Conservation (phyloP, 192 early-diverging fungal genomes). For the Backusella luteola region DNA sequence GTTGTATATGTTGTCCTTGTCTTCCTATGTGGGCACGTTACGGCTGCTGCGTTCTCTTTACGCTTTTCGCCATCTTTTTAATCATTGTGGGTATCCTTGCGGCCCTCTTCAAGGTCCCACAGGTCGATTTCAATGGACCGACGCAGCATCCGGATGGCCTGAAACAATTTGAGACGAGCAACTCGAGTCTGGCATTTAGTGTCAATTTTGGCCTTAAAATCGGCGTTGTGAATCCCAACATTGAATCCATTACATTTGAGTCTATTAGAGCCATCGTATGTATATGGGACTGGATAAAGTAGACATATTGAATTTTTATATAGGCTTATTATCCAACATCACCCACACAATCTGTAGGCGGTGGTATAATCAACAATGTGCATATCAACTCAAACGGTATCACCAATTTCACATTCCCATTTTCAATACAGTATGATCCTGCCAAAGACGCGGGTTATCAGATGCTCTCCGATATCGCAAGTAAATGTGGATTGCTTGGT, state of each 20-base stretch:
- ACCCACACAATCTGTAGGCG: constrained; percentile 39
- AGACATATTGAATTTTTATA: neutral
- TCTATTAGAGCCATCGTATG: constrained; percentile 29
- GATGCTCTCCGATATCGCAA: constrained; percentile 45
- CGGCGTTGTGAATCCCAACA: constrained; percentile 29
- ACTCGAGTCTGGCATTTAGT: neutral
- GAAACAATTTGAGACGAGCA: constrained; percentile 6
- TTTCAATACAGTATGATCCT: constrained; percentile 42
- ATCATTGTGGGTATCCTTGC: constrained; percentile 25
- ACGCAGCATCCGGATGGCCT: constrained; percentile 9
- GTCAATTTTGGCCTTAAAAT: constrained; percentile 28
- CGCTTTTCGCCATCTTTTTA: constrained; percentile 6
- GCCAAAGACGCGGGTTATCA: constrained; percentile 27
- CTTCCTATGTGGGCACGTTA: constrained; percentile 28
- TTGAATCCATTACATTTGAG: constrained; percentile 26
- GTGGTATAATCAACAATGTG: constrained; percentile 41
- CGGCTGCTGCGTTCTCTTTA: constrained; percentile 13
- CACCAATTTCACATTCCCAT: constrained; percentile 45
- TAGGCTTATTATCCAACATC: constrained; percentile 21
- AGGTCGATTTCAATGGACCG: constrained; percentile 27
- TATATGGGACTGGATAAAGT: neutral
- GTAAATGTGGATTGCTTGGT: constrained; percentile 43
- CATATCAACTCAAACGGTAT: constrained; percentile 38
- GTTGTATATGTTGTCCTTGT: constrained; percentile 27
- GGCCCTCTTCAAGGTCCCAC: constrained; percentile 32